A percentile compares a stretch with the other conserved stretches of the same genome.
Evolutionary conservation across 306 rosid species (phyloP).

Genomic region (Prosopis cineraria): DNA sequence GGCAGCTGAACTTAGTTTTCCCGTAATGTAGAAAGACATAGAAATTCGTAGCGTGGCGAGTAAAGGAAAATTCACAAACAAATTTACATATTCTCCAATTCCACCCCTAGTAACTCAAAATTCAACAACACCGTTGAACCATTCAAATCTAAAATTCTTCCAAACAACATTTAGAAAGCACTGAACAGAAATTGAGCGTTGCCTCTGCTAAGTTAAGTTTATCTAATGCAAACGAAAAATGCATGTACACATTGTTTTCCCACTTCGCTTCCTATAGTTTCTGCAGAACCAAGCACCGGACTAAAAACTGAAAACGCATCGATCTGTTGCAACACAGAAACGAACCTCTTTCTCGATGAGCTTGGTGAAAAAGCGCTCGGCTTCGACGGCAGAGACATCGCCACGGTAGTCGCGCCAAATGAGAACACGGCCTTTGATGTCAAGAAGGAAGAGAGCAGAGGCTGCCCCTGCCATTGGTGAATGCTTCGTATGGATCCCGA

Average conservation of each 20-base stretch:
- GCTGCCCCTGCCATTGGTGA: conserved; percentile 87
- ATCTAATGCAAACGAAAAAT: neutral
- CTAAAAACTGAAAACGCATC: neutral
- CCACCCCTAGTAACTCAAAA: conserved; percentile 7
- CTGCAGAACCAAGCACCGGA: neutral
- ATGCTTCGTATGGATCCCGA: neutral
- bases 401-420: conserved; percentile 99
- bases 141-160: neutral
- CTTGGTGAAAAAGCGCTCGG: conserved; percentile 98
- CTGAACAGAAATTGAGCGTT: neutral
- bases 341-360: conserved; percentile 93
- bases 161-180: neutral
- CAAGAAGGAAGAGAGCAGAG: conserved; percentile 96
- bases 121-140: neutral
- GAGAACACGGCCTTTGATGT: conserved; percentile 99
- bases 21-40: neutral
- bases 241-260: neutral
- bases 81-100: conserved; percentile 3
- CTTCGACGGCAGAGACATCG: conserved; percentile 89
- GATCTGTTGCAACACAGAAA: neutral
- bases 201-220: neutral
- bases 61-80: neutral
- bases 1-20: neutral
- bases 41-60: neutral
- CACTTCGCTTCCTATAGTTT: neutral